These are phyloP conservation scores for Phytophthora sansomeana DNA, from an alignment of 352 stramenopile species.

Conservation along the genomic window DNA sequence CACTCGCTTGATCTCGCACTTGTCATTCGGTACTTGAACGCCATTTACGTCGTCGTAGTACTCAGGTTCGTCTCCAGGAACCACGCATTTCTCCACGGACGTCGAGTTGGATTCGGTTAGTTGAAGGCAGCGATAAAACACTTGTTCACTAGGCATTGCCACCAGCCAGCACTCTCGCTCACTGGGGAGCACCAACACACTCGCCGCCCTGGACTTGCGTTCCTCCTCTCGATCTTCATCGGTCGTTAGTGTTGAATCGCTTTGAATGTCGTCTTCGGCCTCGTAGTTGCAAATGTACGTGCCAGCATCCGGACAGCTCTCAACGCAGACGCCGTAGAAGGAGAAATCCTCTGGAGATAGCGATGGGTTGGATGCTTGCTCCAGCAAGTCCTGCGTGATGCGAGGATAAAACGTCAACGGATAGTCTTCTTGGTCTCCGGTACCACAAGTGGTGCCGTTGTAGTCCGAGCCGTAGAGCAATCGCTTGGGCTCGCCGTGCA, in stretches of 20 bases:
- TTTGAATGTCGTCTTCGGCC: slow-evolving; percentile 59
- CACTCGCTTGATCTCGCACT: slow-evolving; percentile 83
- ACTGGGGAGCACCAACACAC: slow-evolving; percentile 38
- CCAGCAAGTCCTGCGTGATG: slow-evolving; percentile 78
- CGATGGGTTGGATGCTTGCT: slow-evolving; percentile 59
- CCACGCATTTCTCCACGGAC: slow-evolving; percentile 69
- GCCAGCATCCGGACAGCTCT: slow-evolving; percentile 47
- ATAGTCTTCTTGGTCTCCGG: slow-evolving; percentile 32
- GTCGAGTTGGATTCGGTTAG: slow-evolving; percentile 68
- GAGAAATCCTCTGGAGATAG: slow-evolving; percentile 49
- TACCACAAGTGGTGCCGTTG: slow-evolving; percentile 80
- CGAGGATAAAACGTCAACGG: slow-evolving; percentile 79
- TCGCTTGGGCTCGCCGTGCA: slow-evolving; percentile 72
- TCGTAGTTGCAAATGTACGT: slow-evolving; percentile 85
- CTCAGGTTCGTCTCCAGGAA: slow-evolving; percentile 66
- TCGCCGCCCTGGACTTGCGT: slow-evolving; percentile 52
- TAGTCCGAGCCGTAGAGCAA: slow-evolving; percentile 80
- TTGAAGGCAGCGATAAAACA: slow-evolving; percentile 88
- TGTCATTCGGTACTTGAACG: slow-evolving; percentile 57
- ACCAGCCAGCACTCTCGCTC: slow-evolving; percentile 71
- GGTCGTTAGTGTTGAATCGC: slow-evolving; percentile 45
- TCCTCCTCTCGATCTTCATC: slow-evolving; percentile 52
- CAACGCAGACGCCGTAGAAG: slow-evolving; percentile 82
- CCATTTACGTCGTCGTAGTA: slow-evolving; percentile 74
- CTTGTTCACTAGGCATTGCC: slow-evolving; percentile 61